Evolutionary conservation across 352 stramenopile species (phyloP).

Genomic region (Albugo candida): DNA sequence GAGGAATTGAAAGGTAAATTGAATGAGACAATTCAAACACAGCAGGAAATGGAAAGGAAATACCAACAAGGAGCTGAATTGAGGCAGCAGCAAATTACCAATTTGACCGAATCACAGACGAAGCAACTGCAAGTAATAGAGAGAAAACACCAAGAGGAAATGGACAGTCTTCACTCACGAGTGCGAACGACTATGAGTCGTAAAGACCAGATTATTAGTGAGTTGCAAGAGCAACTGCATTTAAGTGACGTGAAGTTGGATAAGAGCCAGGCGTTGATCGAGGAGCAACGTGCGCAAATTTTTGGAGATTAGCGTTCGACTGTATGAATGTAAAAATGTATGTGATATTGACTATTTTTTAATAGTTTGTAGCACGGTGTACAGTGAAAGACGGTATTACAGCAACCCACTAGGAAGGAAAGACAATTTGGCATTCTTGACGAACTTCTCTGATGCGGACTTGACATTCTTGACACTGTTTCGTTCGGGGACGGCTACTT

Average conservation of each 20-base stretch:
- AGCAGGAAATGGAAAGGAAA: no score
- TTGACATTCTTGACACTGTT: constrained; percentile 15
- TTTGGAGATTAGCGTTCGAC: constrained; percentile 18
- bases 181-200: constrained; percentile 39
- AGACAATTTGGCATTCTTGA: no score
- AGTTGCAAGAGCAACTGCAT: constrained; percentile 46
- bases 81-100: background rate
- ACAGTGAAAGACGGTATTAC: background rate
- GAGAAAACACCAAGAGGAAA: constrained; percentile 24
- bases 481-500: constrained; percentile 8
- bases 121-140: background rate
- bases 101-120: background rate
- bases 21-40: no score
- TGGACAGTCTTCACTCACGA: constrained; percentile 45
- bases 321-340: constrained; percentile 1
- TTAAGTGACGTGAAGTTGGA: constrained; percentile 52
- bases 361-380: background rate
- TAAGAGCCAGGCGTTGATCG: constrained; percentile 51
- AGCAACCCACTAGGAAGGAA: no score
- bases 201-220: constrained; percentile 45
- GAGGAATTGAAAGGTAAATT: constrained; percentile 23
- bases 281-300: constrained; percentile 49
- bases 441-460: constrained; percentile 27
- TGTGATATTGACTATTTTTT: constrained; percentile 2
- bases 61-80: no score